Percentiles rank a stretch among this genome's conserved stretches.
Conservation (phyloP, 352 stramenopile species). For the Phytopythium kandeliae region DNA sequence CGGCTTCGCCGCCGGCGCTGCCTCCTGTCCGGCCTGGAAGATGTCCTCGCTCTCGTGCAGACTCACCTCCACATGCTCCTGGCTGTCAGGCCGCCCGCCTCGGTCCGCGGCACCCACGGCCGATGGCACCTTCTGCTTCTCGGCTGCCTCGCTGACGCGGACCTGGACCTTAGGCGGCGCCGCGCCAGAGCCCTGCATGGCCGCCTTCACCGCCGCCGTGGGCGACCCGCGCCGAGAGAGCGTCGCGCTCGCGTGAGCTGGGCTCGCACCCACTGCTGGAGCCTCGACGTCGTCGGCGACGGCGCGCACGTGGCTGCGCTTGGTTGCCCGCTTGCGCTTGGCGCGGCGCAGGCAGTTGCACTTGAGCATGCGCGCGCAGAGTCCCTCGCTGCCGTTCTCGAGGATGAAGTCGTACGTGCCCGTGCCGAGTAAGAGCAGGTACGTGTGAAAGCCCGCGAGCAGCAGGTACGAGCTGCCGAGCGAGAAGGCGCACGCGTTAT, state of each 20-base stretch:
- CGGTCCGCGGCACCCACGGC: background rate
- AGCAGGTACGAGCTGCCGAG: conserved; percentile 65
- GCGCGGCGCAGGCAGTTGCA: conserved; percentile 47
- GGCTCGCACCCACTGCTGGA: background rate
- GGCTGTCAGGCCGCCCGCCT: conserved; percentile 1
- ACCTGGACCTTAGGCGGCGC: background rate
- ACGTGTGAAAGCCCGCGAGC: conserved; percentile 74
- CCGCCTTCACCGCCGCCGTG: conserved; percentile 7
- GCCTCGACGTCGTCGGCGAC: conserved; percentile 8
- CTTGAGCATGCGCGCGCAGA: conserved; percentile 75
- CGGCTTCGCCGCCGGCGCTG: conserved; percentile 4
- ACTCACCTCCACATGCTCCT: conserved; percentile 30
- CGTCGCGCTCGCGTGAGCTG: background rate
- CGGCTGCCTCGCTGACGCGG: background rate
- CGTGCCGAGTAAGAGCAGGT: conserved; percentile 57
- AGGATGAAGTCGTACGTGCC: conserved; percentile 86
- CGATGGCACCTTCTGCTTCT: background rate
- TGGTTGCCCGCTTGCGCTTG: conserved; percentile 28
- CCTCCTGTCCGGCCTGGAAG: no score
- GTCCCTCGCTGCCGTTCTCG: conserved; percentile 61
- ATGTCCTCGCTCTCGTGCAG: conserved; percentile 49
- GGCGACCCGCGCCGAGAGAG: conserved; percentile 6
- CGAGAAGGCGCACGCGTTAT: conserved; percentile 58
- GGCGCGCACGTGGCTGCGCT: conserved; percentile 26
- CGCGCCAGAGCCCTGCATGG: conserved; percentile 1